phyloP scores from a whole-genome alignment of 2,329 filamentous ascomycete species.

The Stylonectria norvegica region DNA sequence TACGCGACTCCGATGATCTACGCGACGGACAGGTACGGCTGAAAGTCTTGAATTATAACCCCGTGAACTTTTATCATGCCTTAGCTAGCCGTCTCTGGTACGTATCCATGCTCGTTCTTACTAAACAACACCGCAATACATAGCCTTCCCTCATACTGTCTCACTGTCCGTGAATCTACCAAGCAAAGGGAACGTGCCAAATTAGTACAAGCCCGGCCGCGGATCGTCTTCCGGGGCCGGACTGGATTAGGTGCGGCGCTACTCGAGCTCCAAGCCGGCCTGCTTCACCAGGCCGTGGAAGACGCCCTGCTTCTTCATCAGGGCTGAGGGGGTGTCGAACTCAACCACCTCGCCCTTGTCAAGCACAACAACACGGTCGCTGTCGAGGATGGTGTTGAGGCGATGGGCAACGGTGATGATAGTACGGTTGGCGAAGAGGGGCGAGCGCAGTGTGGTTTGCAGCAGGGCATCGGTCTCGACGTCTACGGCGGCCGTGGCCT shows the following conservation, averaged over 20 bases:
- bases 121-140: too few species aligned
- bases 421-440: slow-evolving; percentile 80
- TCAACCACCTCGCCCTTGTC: slow-evolving; percentile 88
- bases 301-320: slow-evolving; percentile 69
- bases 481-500: slow-evolving; percentile 80
- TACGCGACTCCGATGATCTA: too few species aligned
- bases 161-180: too few species aligned
- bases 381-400: slow-evolving; percentile 92
- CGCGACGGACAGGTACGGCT: too few species aligned
- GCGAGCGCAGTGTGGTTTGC: slow-evolving; percentile 60
- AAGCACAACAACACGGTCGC: slow-evolving; percentile 87
- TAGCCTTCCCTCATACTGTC: too few species aligned
- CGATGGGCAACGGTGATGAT: slow-evolving; percentile 98
- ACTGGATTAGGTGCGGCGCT: slow-evolving; percentile 3
- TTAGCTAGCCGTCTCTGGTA: too few species aligned
- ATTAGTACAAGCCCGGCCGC: slow-evolving; percentile 3
- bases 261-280: slow-evolving; percentile 65
- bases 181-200: too few species aligned
- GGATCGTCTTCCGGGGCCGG: slow-evolving; percentile 3
- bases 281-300: slow-evolving; percentile 93
- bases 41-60: too few species aligned
- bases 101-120: too few species aligned
- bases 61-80: too few species aligned
- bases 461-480: slow-evolving; percentile 66
- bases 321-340: slow-evolving; percentile 79